Conservation (phyloP, 148 eudicot species). For the Vaccinium myrtillus region DNA sequence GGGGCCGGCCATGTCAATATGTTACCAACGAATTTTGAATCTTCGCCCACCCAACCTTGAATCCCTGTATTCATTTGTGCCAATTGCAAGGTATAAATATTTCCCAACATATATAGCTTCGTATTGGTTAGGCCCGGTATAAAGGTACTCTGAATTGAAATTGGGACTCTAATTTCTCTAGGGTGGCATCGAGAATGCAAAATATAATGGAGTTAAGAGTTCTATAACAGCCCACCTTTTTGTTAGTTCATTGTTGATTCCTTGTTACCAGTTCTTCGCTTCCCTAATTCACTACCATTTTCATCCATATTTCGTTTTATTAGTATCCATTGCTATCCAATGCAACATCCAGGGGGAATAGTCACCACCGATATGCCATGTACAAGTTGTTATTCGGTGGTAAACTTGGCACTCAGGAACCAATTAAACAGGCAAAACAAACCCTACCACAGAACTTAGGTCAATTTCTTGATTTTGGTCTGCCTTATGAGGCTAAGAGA, state of each 20-base stretch:
- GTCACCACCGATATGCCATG: background rate
- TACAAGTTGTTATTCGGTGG: background rate
- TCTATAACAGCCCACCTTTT: background rate
- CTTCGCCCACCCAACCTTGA: too few species aligned
- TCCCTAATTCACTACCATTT: background rate
- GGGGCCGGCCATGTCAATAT: too few species aligned
- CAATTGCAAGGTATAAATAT: background rate
- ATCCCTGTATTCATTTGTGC: background rate
- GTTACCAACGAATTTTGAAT: too few species aligned
- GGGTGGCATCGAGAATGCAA: constrained; percentile 2
- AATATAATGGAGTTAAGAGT: background rate
- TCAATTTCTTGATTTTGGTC: background rate
- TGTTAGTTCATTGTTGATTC: too few species aligned
- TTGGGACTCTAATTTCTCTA: background rate
- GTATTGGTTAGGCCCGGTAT: background rate
- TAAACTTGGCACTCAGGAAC: background rate
- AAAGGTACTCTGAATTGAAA: background rate
- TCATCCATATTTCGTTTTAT: background rate
- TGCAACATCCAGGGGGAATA: background rate
- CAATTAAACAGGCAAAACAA: background rate
- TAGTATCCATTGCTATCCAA: background rate
- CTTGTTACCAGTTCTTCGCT: background rate
- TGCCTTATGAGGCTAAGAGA: background rate
- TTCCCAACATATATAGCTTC: too few species aligned
- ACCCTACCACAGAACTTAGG: background rate